Evolutionary conservation across 202 grass and related monocot species (phyloP), one percentile per base, ranked within the genome.

Genomic region (Brachypodium distachyon): DNA sequence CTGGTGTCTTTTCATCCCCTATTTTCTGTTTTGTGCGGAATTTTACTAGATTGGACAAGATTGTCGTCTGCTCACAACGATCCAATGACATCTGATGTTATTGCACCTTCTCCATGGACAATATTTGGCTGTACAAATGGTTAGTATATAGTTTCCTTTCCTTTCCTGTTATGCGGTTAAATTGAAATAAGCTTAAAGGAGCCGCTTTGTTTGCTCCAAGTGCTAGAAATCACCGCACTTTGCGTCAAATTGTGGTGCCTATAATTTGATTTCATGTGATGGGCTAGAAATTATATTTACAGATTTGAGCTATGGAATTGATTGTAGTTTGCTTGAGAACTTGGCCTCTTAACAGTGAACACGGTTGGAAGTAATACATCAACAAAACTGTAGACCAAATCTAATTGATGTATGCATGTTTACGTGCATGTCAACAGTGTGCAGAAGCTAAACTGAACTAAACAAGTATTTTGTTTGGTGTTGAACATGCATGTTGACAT

Each of bases 71-170:
- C 67, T 52, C 81, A 95, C 81, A 72, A 86, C 0, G 91, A 98
- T 76, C 91, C 85, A 44, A 95, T 95, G 82, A 68, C 89, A 74
- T 88, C 91, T 85, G 95, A 98, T 77, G 95, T 98, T 68, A 85
- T 98, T 71, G 95, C 91, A 46, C 95, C 95, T 82, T 98, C 95
- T 70, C 54, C 91, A 18, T 98, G 95, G 95, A 90, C 77, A 88
- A 94, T 97, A 84, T 94, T 97, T 86, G 95, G 91, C 67, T 94
- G 91, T 44, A 90, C 73, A 66, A 94, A 94, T 29, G 95, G 95
- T 98, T 80, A 27, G 64, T 9, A 22, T 75, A 42, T 55, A 42
- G n/a, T 3, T 19, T 72, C 19, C 18, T 85, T 76, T 42, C 25
- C 13, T 70, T 66, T 34, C 53, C 60, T 68, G n/a, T 68, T 47